phyloP scores from a whole-genome alignment of 2,329 filamentous ascomycete species.

The Aspergillus clavatus region DNA sequence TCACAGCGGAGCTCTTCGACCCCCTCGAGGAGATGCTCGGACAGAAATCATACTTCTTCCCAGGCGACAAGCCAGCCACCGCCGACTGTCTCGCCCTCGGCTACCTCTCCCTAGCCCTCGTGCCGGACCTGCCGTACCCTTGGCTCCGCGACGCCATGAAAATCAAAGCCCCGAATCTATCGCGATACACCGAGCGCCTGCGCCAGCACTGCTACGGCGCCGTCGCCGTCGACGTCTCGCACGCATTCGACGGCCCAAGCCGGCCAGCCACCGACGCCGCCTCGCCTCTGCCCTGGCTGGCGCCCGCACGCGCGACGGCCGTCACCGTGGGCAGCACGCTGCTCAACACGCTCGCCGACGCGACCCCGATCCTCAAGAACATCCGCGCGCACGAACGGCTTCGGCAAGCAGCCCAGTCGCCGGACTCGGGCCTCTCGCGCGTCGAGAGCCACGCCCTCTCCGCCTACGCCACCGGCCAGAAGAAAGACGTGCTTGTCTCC shows the following conservation, averaged over 20 bases:
- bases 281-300: slow-evolving; percentile 38
- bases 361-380: slow-evolving; percentile 34
- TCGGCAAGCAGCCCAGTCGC: slow-evolving; percentile 29
- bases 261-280: slow-evolving; percentile 13
- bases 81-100: slow-evolving; percentile 78
- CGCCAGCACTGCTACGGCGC: slow-evolving; percentile 36
- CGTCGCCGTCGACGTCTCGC: slow-evolving; percentile 14
- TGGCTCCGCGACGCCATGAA: slow-evolving; percentile 59
- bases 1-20: slow-evolving; percentile 66
- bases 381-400: slow-evolving; percentile 35
- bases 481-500: slow-evolving; percentile 34
- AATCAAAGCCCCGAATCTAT: slow-evolving; percentile 44
- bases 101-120: slow-evolving; percentile 70
- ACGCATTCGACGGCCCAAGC: slow-evolving; percentile 15
- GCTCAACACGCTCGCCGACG: slow-evolving; percentile 32
- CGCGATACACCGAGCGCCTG: slow-evolving; percentile 43
- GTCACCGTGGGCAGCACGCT: slow-evolving; percentile 32
- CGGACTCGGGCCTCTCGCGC: slow-evolving; percentile 20
- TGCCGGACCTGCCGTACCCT: slow-evolving; percentile 55
- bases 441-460: slow-evolving; percentile 24
- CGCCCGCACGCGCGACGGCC: slow-evolving; percentile 29
- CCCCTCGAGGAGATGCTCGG: slow-evolving; percentile 63
- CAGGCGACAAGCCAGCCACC: slow-evolving; percentile 49
- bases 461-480: slow-evolving; percentile 20
- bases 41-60: slow-evolving; percentile 53